Evolutionary conservation across 345 rosid genomes (phyloP).

Genomic region (Eutrema japonicum): DNA sequence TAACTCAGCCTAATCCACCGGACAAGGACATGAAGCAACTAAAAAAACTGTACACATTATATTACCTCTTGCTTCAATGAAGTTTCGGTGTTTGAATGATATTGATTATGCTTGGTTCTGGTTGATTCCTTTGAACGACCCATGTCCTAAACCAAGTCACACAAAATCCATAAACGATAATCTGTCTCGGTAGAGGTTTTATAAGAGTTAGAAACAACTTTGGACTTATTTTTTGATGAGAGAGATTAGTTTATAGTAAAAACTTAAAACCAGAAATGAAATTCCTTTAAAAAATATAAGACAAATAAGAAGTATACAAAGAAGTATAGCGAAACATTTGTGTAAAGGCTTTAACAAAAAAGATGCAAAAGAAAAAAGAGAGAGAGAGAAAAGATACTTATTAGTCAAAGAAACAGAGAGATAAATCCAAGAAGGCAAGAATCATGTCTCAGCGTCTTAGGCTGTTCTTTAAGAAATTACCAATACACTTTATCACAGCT

Average conservation of each 20-base stretch:
- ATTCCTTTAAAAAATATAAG: slow-evolving; percentile 19
- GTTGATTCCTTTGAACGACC: slow-evolving; percentile 49
- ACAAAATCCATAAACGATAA: slow-evolving; percentile 29
- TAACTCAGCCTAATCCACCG: not conserved
- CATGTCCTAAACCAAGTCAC: slow-evolving; percentile 62
- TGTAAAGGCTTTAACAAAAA: slow-evolving; percentile 38
- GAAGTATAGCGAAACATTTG: slow-evolving; percentile 35
- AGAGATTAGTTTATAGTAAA: slow-evolving; percentile 18
- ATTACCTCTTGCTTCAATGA: slow-evolving; percentile 89
- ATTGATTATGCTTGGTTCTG: slow-evolving; percentile 55
- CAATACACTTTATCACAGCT: slow-evolving; percentile 41
- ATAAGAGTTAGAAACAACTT: slow-evolving; percentile 27
- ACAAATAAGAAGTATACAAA: slow-evolving; percentile 42
- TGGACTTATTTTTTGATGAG: slow-evolving; percentile 1
- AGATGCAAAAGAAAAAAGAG: slow-evolving; percentile 29
- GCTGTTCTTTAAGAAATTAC: slow-evolving; percentile 46
- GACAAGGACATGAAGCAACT: slow-evolving; percentile 21
- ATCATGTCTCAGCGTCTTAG: slow-evolving; percentile 40
- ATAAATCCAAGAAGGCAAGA: slow-evolving; percentile 46
- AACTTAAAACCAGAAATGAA: slow-evolving; percentile 26
- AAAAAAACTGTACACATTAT: slow-evolving; percentile 5
- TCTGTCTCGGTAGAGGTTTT: slow-evolving; percentile 26
- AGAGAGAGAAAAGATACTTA: slow-evolving; percentile 40
- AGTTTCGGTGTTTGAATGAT: slow-evolving; percentile 48
- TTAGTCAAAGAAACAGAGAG: slow-evolving; percentile 48